Base-by-base conservation (phyloP, 2,329 filamentous ascomycete genomes). In the Pseudogymnoascus sp. region DNA sequence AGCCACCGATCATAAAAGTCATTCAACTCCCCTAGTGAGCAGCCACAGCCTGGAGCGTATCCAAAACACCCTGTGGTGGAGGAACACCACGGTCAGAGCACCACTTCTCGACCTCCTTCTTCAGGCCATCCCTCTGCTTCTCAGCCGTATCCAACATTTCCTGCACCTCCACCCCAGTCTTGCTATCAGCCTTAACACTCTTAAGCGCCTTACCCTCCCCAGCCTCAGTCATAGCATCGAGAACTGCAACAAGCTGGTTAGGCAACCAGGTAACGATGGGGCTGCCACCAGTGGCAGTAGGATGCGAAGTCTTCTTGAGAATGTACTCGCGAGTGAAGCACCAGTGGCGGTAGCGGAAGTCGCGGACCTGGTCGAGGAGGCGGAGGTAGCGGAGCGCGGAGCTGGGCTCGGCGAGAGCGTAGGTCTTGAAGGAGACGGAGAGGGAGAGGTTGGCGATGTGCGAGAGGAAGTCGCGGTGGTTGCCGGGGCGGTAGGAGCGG, bases 271-370 rank as follows among this genome's bases (percentile, higher is more conserved):
- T 92, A 14, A 92, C 88, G 64, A 93, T 92, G 3, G 89, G 89
- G 66, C 86, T 90, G 16, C 89, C 89, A 1, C 89, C 89, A 0
- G 89, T 93, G 0, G 89, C 89, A 1, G 87, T 90, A 0, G 89
- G 88, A 70, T 93, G 88, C 16, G 76, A 78, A 0, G 87, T 91
- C 69, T 84, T 83, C 78, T 91, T 90, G 64, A 93, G 80, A 67
- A 93, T 92, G 71, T 93, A 93, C 77, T 92, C 89, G 62, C 89
- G 80, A 2, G 88, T 90, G 70, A 93, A 93, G 72, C 88, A 90
- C 89, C 89, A 93, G 74, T 93, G 89, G 6, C 89, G 79, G 87
- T 89, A 93, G 63, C 89, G 78, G 77, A 93, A 93, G 71, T 90
- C 88, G 61, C 89, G 83, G 7, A 93, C 87, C 73, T 91, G 85